phyloP scores from a whole-genome alignment of 768 basidiomycete species.

The Lyophyllum atratum region DNA sequence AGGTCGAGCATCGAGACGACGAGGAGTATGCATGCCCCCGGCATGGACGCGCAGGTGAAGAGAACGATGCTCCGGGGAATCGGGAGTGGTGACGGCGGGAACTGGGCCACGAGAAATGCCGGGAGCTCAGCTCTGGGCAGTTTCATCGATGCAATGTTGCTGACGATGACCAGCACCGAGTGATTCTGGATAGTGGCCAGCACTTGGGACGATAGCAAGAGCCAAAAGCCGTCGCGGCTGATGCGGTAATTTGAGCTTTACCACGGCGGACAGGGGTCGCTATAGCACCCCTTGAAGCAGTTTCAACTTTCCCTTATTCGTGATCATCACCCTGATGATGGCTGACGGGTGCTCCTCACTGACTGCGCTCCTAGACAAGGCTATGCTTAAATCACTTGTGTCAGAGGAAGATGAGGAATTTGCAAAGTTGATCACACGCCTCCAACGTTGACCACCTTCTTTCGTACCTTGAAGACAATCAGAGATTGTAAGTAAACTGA shows the following conservation, averaged over 20 bases:
- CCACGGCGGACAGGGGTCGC: background rate
- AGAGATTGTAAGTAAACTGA: too few relatives aligned
- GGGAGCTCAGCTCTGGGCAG: slow-evolving; percentile 14
- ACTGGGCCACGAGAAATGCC: slow-evolving; percentile 4
- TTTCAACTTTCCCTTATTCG: background rate
- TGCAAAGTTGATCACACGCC: background rate
- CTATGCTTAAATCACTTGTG: too few relatives aligned
- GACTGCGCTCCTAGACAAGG: too few relatives aligned
- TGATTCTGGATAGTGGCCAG: slow-evolving; percentile 27
- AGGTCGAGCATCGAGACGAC: slow-evolving; percentile 35
- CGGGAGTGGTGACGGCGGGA: slow-evolving; percentile 15
- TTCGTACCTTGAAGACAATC: too few relatives aligned
- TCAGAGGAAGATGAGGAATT: background rate
- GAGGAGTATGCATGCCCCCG: slow-evolving; percentile 24
- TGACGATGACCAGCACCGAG: slow-evolving; percentile 31
- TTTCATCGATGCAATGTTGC: slow-evolving; percentile 16
- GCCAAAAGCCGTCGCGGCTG: slow-evolving; percentile 1
- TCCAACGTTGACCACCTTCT: background rate
- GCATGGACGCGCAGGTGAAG: slow-evolving; percentile 27
- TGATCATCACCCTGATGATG: too few relatives aligned
- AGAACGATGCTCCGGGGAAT: slow-evolving; percentile 29
- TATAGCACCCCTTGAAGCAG: slow-evolving; percentile 4
- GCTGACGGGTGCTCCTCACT: too few relatives aligned
- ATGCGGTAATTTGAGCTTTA: background rate
- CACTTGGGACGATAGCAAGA: slow-evolving; percentile 19